Evolutionary conservation across 2,329 filamentous ascomycete species (phyloP).

Genomic region (Hypoxylon sp.): DNA sequence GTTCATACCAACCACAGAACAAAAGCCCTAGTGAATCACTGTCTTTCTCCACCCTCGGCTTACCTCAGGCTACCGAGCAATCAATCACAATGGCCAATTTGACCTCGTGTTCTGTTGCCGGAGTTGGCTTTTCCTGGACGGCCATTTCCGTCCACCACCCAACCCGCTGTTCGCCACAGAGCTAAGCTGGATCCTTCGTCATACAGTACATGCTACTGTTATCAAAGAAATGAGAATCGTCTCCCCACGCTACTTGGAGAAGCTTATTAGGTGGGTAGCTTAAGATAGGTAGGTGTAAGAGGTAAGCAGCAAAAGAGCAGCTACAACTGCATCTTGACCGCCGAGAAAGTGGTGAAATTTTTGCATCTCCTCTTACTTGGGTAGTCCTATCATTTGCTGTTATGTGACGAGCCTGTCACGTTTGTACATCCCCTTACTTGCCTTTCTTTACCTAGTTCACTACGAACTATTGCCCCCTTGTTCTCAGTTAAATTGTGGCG

Average conservation of each 20-base stretch:
- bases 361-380: constrained; percentile 3
- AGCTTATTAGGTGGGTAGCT: constrained; percentile 29
- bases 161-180: constrained; percentile 29
- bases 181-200: constrained; percentile 17
- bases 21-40: constrained; percentile 19
- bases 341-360: constrained; percentile 10
- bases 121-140: constrained; percentile 25
- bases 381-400: constrained; percentile 3
- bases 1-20: constrained; percentile 9
- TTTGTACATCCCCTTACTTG: background rate
- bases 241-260: background rate
- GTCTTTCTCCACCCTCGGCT: constrained; percentile 28
- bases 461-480: background rate
- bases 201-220: constrained; percentile 16
- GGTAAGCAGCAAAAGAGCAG: background rate
- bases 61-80: constrained; percentile 8
- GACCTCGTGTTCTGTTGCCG: constrained; percentile 38
- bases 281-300: background rate
- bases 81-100: constrained; percentile 38
- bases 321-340: constrained; percentile 4
- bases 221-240: constrained; percentile 12
- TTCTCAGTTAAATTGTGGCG: constrained; percentile 2
- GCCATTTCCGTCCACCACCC: constrained; percentile 2
- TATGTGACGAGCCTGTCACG: constrained; percentile 6
- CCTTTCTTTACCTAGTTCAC: background rate